Evolutionary conservation across 1,284 basidiomycete species (phyloP), one percentile per base, ranked within the genome.

Genomic region (Violaceomyces palustris): DNA sequence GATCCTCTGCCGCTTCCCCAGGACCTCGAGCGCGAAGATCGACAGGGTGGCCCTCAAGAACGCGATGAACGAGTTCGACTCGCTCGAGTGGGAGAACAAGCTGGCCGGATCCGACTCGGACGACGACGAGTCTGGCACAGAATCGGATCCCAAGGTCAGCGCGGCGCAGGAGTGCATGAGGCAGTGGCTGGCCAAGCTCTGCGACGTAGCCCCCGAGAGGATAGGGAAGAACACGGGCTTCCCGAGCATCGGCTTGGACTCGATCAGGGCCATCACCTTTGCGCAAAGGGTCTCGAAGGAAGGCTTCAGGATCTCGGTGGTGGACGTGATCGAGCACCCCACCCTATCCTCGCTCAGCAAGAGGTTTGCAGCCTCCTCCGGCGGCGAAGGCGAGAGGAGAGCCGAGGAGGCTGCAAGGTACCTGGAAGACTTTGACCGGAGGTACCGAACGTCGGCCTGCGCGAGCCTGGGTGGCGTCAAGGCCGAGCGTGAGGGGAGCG

Each of bases 11-110:
- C 63, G 61, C 30, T 72, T 75, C 32, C 74, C 74, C 14, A 66
- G 69, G 38, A 75, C 73, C 2, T 68, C 73, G 12, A 73, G 69
- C 21, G 74, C 74, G 34, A 75, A 75, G 61, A 69, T 75, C 35
- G 74, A 75, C 40, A 61, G 74, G 9, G 65, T 67, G 22, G 70
- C 70, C 4, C 58, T 75, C 33, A 58, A 65, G 17, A 58, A 61
- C 14, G 64, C 62, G 19, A 54, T 71, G 17, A 45, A 48, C 31
- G 24, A 36, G 28, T 51, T 73, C 26, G 70, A 73, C 37, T 50
- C 61, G 39, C 47, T 57, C 37, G 54, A 54, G 1, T 73, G 71
- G 71, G 67, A 72, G 43, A 55, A 58, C 32, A 44, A 46, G 31
- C 40, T 67, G 2, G 63, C 54, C 21, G 53, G 46, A 15, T 40